Evolutionary conservation across 1,284 basidiomycete genomes (phyloP), one percentile per base, ranked within the genome.

Genomic region (Hortiboletus rubellus): DNA sequence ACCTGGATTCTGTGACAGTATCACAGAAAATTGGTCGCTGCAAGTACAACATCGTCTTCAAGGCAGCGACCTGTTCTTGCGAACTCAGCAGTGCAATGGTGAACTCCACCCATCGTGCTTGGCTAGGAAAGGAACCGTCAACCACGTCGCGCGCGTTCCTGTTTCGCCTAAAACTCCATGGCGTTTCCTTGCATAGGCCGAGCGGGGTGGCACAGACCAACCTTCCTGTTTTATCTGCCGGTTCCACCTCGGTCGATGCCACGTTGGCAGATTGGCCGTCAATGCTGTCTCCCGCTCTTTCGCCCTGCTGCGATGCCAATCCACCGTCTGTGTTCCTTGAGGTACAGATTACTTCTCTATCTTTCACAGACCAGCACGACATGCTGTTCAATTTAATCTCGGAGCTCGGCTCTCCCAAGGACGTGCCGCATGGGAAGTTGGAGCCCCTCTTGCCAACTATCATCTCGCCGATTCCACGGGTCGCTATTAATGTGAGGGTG

Each of bases 181-280:
- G 79, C 10, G 33, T 73, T 38, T 64, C 67, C 4, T 41, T 79
- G 22, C 67, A 74, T 30, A 67, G 75, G 46, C 27, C 41, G 24
- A 56, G 45, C 24, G 24, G 47, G 30, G 34, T 37, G 31, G 44
- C 54, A 14, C 58, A 48, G 38, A 54, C 47, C 22, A 58, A 72
- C 38, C 67, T 79, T 49, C 79, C 77, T 6, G 63, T 89, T 33
- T 57, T 83, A 47, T 76, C 73, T 24, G 55, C 85, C n/a, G 76
- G 77, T 15, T 67, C 71, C 3, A 60, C 82, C 31, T 66, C 76
- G 38, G 60, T 83, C 24, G 72, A 81, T 43, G 66, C 76, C 3
- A 68, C 89, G 30, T 66, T 77, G 18, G 81, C 80, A 4, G 82
- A 86, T 66, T 89, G 86, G 85, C 83, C 85, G 10, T 69, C 77